Evolutionary conservation across 768 basidiomycete genomes (phyloP).

Genomic region (Clitopilus passeckerianus): DNA sequence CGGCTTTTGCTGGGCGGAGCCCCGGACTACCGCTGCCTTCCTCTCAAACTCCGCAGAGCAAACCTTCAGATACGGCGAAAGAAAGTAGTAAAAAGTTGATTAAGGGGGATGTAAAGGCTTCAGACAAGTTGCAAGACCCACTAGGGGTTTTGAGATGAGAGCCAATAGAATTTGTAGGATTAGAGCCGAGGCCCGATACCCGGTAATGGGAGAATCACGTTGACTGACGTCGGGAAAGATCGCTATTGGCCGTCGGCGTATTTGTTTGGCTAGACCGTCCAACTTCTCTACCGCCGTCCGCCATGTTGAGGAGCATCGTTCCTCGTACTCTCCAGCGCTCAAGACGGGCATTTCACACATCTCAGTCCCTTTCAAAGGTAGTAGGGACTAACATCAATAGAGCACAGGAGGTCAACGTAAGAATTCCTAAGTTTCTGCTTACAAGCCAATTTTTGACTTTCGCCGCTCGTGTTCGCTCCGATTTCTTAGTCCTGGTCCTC

Average conservation of each 20-base stretch:
- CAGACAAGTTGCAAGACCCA: slow-evolving; percentile 23
- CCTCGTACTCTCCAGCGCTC: slow-evolving; percentile 45
- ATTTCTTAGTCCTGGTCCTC: slow-evolving; percentile 62
- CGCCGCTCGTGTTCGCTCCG: slow-evolving; percentile 10
- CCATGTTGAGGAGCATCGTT: slow-evolving; percentile 66
- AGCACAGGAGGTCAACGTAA: slow-evolving; percentile 79
- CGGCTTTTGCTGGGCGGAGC: background rate
- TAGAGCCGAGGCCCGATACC: slow-evolving; percentile 15
- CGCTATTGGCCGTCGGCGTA: slow-evolving; percentile 15
- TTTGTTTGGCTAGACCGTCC: slow-evolving; percentile 6
- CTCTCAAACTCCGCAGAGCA: slow-evolving; percentile 1
- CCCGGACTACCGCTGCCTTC: background rate
- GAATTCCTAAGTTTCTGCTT: slow-evolving; percentile 2
- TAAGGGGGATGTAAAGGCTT: slow-evolving; percentile 14
- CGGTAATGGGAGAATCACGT: slow-evolving; percentile 37
- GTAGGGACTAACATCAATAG: slow-evolving; percentile 71
- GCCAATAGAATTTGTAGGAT: slow-evolving; percentile 8
- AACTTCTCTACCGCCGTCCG: background rate
- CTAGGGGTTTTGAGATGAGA: slow-evolving; percentile 30
- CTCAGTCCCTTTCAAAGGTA: slow-evolving; percentile 53
- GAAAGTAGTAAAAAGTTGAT: background rate
- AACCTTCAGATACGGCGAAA: background rate
- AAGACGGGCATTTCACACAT: slow-evolving; percentile 61
- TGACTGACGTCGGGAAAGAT: slow-evolving; percentile 28
- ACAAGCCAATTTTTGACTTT: slow-evolving; percentile 1